Percentiles rank a stretch among this genome's conserved stretches.
These are phyloP conservation scores for Wickerhamomyces xylosicus DNA, from an alignment of 805 yeast genomes.

Conservation along the genomic window DNA sequence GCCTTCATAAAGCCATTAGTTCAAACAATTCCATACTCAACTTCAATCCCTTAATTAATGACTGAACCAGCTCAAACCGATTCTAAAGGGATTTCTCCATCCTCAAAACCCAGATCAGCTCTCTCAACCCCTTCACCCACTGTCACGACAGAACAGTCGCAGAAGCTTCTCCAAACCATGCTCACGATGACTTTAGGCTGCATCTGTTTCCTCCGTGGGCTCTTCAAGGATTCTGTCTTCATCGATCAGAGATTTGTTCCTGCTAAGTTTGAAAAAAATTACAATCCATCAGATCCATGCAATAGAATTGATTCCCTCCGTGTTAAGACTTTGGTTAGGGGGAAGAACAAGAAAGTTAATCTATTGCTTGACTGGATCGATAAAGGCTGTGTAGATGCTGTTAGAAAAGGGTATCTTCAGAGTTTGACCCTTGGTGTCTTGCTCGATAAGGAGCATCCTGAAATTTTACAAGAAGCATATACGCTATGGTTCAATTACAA, in stretches of 20 bases:
- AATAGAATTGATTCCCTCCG: constrained; percentile 27
- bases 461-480: constrained; percentile 38
- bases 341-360: constrained; percentile 37
- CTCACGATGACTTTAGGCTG: constrained; percentile 46
- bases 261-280: constrained; percentile 20
- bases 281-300: constrained; percentile 12
- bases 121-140: constrained; percentile 8
- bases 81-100: too few relatives aligned
- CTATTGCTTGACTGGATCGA: constrained; percentile 43
- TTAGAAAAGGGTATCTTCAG: constrained; percentile 30
- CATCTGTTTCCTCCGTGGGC: constrained; percentile 43
- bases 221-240: constrained; percentile 46
- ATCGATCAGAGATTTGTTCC: constrained; percentile 36
- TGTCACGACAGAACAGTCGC: constrained; percentile 29
- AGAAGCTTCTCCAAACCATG: constrained; percentile 36
- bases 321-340: constrained; percentile 38
- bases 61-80: too few relatives aligned
- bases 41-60: too few relatives aligned
- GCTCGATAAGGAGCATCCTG: constrained; percentile 31
- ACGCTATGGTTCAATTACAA: constrained; percentile 36
- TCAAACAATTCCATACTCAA: too few relatives aligned
- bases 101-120: too few relatives aligned
- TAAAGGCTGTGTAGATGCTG: constrained; percentile 34
- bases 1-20: too few relatives aligned
- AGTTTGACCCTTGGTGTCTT: constrained; percentile 37